phyloP scores from a whole-genome alignment of 2,329 filamentous ascomycete species.

The Knufia petricola region DNA sequence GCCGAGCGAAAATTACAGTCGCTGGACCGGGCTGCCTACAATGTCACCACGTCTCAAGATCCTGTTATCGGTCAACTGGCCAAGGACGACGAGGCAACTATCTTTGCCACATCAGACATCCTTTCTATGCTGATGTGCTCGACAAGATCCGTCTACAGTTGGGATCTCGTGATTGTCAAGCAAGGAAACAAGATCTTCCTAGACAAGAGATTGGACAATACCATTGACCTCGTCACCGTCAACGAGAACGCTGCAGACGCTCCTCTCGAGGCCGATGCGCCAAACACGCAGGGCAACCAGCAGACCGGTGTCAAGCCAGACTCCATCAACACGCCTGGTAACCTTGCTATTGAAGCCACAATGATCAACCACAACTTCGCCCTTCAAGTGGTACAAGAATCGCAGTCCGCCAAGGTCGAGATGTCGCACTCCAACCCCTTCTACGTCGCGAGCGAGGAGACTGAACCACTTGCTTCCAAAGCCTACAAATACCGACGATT shows the following conservation, averaged over 20 bases:
- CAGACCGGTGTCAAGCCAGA: constrained; percentile 65
- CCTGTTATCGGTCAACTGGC: constrained; percentile 94
- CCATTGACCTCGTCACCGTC: constrained; percentile 93
- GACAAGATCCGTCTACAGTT: constrained; percentile 91
- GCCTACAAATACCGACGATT: constrained; percentile 98
- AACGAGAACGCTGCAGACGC: constrained; percentile 98
- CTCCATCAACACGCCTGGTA: constrained; percentile 82
- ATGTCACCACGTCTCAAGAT: constrained; percentile 92
- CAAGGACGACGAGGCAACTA: constrained; percentile 89
- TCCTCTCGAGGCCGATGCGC: constrained; percentile 77
- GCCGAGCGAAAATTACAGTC: constrained; percentile 70
- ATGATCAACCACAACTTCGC: constrained; percentile 99
- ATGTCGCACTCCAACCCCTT: constrained; percentile 91
- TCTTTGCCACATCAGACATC: constrained; percentile 94
- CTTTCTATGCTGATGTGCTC: constrained; percentile 99
- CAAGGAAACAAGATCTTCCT: constrained; percentile 97
- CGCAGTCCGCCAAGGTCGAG: constrained; percentile 63
- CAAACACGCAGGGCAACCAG: constrained; percentile 26
- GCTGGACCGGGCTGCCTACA: constrained; percentile 92
- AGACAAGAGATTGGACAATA: constrained; percentile 93
- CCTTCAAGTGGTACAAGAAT: constrained; percentile 86
- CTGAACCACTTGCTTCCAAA: constrained; percentile 88
- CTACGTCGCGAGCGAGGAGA: constrained; percentile 89
- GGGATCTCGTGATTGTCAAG: constrained; percentile 90
- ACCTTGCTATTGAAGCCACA: constrained; percentile 90